Base-by-base conservation (phyloP, 163 green algal genomes). In the Coccomyxa subellipsoidea region DNA sequence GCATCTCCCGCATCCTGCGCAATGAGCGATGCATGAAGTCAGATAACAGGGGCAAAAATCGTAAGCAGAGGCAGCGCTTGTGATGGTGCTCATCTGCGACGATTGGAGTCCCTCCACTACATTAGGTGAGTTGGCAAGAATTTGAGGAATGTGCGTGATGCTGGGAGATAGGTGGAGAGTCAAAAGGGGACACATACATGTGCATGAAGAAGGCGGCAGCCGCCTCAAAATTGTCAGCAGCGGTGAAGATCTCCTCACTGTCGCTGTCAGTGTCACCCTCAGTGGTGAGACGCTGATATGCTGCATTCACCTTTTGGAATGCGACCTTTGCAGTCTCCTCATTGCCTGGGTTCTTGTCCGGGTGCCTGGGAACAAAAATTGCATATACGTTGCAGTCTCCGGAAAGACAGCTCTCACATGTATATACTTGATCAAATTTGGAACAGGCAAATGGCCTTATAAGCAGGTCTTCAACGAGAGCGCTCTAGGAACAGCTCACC, bases 261-360 rank as follows among this genome's bases (percentile, higher is more conserved):
- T 82, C 77, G 29, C 75, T 70, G 18, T 82, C 73, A 69, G 54
- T 81, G 4, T 78, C 77, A 37, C 69, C 38, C 38, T 82, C 80
- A 10, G 53, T 40, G 9, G 38, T 77, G 23, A 85, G 35, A 18
- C 54, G 72, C 39, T 80, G 77, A 23, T 82, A 76, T 23, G 82
- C 82, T 38, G 39, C 77, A 34, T 77, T 69, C 25, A 85, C 40
- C 31, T 38, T 69, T 35, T 85, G 70, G 39, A 85, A 85, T n/a
- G 66, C 79, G 23, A 37, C 40, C 23, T 54, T 82, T 23, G 82
- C 82, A 38, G 80, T 39, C 0, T 80, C 66, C 29, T 71, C 34
- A 35, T 85, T 82, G 77, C 54, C 40, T 31, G 66, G 82, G 66
- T 85, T 85, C 69, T 85, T 85, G 82, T 85, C 82, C 27, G 82